A percentile compares a stretch with the other conserved stretches of the same genome.
Evolutionary conservation across 2,329 filamentous ascomycete genomes (phyloP).

Genomic region (Aspergillus japonicus): DNA sequence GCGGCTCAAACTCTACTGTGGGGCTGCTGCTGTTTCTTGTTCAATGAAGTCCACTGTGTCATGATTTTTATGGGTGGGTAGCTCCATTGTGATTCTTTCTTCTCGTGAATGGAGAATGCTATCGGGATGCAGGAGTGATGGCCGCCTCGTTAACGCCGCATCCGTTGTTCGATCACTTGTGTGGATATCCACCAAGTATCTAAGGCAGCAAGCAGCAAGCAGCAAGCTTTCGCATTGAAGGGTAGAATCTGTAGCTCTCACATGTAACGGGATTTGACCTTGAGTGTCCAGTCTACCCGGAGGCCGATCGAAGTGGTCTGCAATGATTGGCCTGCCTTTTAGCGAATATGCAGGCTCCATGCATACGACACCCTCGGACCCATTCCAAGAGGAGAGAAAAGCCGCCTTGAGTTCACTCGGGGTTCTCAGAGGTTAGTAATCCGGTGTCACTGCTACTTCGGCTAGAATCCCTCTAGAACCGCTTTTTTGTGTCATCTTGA

Average conservation of each 20-base stretch:
- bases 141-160: neutral
- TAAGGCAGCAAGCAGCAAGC: neutral
- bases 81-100: neutral
- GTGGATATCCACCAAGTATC: neutral
- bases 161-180: neutral
- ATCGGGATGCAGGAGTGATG: neutral
- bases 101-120: too few species aligned
- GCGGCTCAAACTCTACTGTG: neutral
- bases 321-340: neutral
- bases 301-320: neutral
- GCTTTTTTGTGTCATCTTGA: conserved; percentile 3
- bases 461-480: conserved; percentile 8
- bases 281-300: conserved; percentile 1
- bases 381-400: neutral
- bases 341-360: conserved; percentile 2
- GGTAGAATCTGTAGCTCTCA: neutral
- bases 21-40: neutral
- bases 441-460: conserved; percentile 11
- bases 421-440: conserved; percentile 4
- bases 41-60: neutral
- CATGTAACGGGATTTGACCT: neutral
- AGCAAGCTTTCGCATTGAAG: neutral
- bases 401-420: neutral
- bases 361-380: conserved; percentile 12
- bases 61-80: neutral